These are phyloP conservation scores for Aspergillus jensenii DNA, from an alignment of 2,329 filamentous ascomycete species.

Conservation along the genomic window DNA sequence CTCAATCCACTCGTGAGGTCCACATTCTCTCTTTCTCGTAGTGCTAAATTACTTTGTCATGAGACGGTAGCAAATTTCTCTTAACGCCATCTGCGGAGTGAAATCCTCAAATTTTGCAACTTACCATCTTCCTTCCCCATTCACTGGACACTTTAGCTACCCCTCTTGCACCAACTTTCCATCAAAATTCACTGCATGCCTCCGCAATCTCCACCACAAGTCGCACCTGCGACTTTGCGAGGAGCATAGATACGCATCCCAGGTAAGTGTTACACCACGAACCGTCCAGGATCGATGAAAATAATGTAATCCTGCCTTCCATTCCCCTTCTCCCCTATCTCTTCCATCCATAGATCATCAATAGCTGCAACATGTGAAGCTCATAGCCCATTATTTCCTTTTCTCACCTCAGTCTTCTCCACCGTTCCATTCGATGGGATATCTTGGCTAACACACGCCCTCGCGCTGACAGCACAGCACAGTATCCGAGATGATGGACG, in stretches of 20 bases:
- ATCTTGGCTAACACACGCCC: background rate
- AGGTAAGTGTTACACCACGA: background rate
- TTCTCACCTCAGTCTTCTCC: too few relatives aligned
- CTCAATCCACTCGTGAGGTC: constrained; percentile 19
- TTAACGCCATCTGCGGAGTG: background rate
- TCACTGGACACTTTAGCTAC: background rate
- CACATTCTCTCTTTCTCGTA: background rate
- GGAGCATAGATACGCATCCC: background rate
- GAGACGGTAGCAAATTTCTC: background rate
- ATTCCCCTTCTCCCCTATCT: background rate
- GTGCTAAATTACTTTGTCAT: background rate
- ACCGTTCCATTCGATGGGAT: too few relatives aligned
- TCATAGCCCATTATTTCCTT: too few relatives aligned
- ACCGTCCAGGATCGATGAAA: background rate
- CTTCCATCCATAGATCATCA: background rate
- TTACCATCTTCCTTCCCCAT: background rate
- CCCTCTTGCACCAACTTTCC: too few relatives aligned
- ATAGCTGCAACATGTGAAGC: too few relatives aligned
- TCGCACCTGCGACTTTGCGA: background rate
- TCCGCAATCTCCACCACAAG: background rate
- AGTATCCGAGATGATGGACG: constrained; percentile 17
- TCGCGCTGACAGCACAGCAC: background rate
- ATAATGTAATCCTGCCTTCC: background rate
- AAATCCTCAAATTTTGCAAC: background rate
- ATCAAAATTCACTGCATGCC: background rate